Evolutionary conservation across 352 stramenopile species (phyloP).

Genomic region (Phytophthora foliorum): DNA sequence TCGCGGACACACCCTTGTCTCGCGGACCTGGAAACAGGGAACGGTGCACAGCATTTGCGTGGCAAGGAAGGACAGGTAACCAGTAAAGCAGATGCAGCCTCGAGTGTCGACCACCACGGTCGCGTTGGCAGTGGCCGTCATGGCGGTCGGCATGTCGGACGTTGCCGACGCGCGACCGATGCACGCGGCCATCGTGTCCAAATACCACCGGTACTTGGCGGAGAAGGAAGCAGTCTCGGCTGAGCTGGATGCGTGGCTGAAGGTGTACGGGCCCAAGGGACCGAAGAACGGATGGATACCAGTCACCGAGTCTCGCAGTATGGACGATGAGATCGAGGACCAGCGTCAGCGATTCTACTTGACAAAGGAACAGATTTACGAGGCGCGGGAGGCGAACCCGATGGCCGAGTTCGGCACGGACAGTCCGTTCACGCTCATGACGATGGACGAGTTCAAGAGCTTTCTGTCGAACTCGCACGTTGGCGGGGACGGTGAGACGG

Average conservation of each 20-base stretch:
- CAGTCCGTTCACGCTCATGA: slow-evolving; percentile 65
- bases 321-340: slow-evolving; percentile 49
- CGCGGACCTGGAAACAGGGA: slow-evolving; percentile 19
- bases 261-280: slow-evolving; percentile 38
- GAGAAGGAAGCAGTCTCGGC: slow-evolving; percentile 48
- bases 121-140: slow-evolving; percentile 28
- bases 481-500: slow-evolving; percentile 11
- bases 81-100: slow-evolving; percentile 28
- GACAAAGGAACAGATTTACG: slow-evolving; percentile 49
- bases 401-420: slow-evolving; percentile 54
- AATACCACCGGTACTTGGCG: slow-evolving; percentile 65
- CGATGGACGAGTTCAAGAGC: slow-evolving; percentile 56
- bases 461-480: slow-evolving; percentile 53
- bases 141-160: slow-evolving; percentile 26
- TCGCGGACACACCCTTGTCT: slow-evolving; percentile 17
- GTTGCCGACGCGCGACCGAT: slow-evolving; percentile 44
- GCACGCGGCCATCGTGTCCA: slow-evolving; percentile 56
- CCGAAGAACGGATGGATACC: slow-evolving; percentile 49
- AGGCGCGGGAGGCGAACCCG: slow-evolving; percentile 47
- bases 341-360: slow-evolving; percentile 57
- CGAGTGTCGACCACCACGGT: slow-evolving; percentile 32
- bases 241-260: slow-evolving; percentile 62
- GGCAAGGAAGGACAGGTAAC: slow-evolving; percentile 2
- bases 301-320: slow-evolving; percentile 44
- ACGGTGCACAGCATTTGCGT: neutral